Evolutionary conservation across 2,329 filamentous ascomycete species (phyloP).

Genomic region (Ophiostoma sp.): DNA sequence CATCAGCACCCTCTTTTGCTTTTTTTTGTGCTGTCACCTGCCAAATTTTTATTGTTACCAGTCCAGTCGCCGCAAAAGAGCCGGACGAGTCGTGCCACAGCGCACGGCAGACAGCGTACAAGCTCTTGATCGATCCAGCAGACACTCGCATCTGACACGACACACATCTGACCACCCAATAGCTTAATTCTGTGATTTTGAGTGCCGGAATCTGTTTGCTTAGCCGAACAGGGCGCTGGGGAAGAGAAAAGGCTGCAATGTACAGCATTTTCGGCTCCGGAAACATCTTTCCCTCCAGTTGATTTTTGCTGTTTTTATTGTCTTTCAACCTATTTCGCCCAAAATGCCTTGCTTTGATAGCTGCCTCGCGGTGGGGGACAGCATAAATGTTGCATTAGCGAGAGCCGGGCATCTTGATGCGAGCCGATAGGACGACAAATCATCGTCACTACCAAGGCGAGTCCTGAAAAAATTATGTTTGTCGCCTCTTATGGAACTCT

Average conservation of each 20-base stretch:
- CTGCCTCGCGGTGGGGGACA: slow-evolving; percentile 5
- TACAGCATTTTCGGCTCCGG: background rate
- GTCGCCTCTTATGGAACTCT: background rate
- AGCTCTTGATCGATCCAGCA: slow-evolving; percentile 23
- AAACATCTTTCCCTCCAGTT: background rate
- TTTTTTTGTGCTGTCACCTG: background rate
- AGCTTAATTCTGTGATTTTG: slow-evolving; percentile 1
- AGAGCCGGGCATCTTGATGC: background rate
- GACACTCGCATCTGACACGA: slow-evolving; percentile 11
- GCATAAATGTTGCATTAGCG: background rate
- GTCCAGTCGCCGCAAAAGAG: slow-evolving; percentile 13
- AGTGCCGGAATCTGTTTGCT: background rate
- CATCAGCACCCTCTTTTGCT: background rate
- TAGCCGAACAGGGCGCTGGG: background rate
- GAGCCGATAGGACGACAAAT: background rate
- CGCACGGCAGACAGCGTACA: slow-evolving; percentile 22
- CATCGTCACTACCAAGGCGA: background rate
- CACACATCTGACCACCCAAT: background rate
- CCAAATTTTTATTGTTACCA: background rate
- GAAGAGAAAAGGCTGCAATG: background rate
- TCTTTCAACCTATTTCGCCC: background rate
- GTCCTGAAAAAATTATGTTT: background rate
- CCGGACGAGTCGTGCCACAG: slow-evolving; percentile 19
- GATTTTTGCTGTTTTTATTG: background rate
- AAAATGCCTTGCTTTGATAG: background rate